Percentiles rank a stretch among this genome's conserved stretches.
Evolutionary conservation across 192 early-diverging fungal genomes (phyloP).

Genomic region (Phycomyces nitens): DNA sequence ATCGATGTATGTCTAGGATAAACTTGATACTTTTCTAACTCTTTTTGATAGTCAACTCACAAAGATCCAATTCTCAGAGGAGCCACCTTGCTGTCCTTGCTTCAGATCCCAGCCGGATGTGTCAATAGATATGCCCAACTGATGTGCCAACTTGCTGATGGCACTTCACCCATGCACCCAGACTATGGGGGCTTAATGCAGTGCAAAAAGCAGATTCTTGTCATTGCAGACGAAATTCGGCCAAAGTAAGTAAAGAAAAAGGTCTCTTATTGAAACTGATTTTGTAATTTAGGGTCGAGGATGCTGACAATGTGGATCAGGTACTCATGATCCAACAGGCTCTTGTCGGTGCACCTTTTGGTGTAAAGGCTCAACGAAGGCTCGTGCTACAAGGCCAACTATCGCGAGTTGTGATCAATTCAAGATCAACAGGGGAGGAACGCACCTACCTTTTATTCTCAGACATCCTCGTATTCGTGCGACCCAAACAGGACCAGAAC

Average conservation of each 20-base stretch:
- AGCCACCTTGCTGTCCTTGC: conserved; percentile 13
- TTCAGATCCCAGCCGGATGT: conserved; percentile 22
- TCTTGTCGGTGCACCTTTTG: conserved; percentile 15
- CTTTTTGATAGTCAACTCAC: conserved; percentile 15
- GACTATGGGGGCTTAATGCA: conserved; percentile 27
- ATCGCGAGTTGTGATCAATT: conserved; percentile 2
- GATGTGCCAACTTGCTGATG: conserved; percentile 11
- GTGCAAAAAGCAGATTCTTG: conserved; percentile 16
- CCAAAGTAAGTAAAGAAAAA: conserved; percentile 13
- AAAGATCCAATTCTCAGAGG: conserved; percentile 18
- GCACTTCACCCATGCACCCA: conserved; percentile 31
- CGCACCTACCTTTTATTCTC: conserved; percentile 24
- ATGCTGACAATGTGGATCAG: conserved; percentile 23
- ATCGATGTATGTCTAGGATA: conserved; percentile 19
- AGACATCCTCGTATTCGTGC: conserved; percentile 26
- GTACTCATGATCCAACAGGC: conserved; percentile 17
- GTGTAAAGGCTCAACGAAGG: conserved; percentile 16
- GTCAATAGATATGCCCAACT: conserved; percentile 15
- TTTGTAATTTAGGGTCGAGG: conserved; percentile 9
- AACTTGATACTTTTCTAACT: background rate
- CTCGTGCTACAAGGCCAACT: conserved; percentile 17
- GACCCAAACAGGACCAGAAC: conserved; percentile 11
- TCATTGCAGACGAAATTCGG: conserved; percentile 6
- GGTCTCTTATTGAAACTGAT: background rate
- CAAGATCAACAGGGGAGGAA: conserved; percentile 7